These are phyloP conservation scores for Endothia cerciana DNA, from an alignment of 2,329 filamentous ascomycete species.

Conservation along the genomic window DNA sequence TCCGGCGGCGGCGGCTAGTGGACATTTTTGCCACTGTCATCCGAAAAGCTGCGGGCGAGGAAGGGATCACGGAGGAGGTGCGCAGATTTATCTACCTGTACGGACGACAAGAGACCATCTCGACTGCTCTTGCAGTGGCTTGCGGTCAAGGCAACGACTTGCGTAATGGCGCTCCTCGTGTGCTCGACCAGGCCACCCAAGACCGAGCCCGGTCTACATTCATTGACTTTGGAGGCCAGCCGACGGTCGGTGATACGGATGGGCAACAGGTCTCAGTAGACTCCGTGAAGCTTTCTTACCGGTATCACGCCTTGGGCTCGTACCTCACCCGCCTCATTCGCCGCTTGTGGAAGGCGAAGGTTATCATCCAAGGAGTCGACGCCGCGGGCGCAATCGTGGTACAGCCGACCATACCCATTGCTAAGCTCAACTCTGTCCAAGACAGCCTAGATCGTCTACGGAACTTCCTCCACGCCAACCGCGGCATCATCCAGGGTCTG, in stretches of 20 bases:
- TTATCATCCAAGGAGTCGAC: constrained; percentile 61
- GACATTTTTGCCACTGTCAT: constrained; percentile 89
- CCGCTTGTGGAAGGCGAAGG: constrained; percentile 81
- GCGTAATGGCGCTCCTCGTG: constrained; percentile 71
- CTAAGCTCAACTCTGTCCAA: constrained; percentile 77
- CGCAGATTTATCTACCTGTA: constrained; percentile 85
- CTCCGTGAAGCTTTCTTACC: constrained; percentile 82
- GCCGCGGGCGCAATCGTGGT: constrained; percentile 66
- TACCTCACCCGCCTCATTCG: constrained; percentile 89
- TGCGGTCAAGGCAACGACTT: constrained; percentile 88
- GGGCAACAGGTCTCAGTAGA: constrained; percentile 77
- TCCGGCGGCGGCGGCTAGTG: constrained; percentile 81
- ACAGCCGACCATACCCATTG: constrained; percentile 64
- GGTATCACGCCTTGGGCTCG: constrained; percentile 84
- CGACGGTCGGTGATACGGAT: constrained; percentile 76
- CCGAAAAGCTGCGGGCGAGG: constrained; percentile 71
- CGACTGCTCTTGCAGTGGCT: constrained; percentile 89
- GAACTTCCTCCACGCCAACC: constrained; percentile 85
- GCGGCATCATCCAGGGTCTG: constrained; percentile 87
- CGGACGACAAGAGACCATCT: constrained; percentile 85
- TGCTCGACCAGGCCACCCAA: constrained; percentile 82
- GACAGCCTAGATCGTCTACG: constrained; percentile 78
- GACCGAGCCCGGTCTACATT: constrained; percentile 86
- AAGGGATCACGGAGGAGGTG: constrained; percentile 80
- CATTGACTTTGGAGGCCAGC: constrained; percentile 89